phyloP scores from a whole-genome alignment of 208 protist genomes.

The Leishmania tropica region DNA sequence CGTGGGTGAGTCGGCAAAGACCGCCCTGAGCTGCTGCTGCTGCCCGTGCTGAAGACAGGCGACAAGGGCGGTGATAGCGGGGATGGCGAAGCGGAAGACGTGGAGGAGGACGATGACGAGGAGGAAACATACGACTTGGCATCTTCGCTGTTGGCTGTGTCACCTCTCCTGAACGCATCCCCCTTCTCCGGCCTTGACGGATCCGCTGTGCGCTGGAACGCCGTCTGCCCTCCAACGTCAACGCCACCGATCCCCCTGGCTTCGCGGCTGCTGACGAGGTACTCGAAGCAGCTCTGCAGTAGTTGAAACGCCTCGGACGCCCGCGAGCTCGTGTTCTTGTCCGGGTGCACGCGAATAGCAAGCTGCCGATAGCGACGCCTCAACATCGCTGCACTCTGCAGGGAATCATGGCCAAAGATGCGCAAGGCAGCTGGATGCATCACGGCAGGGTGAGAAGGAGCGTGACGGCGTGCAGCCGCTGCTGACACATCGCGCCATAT shows the following conservation, averaged over 20 bases:
- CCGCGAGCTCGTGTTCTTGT: slow-evolving; percentile 67
- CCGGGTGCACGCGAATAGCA: slow-evolving; percentile 73
- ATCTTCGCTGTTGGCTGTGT: background rate
- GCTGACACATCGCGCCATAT: slow-evolving; percentile 7
- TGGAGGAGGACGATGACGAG: background rate
- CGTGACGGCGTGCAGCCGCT: background rate
- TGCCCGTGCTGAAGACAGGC: slow-evolving; percentile 3
- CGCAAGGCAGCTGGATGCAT: background rate
- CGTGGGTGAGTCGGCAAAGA: background rate
- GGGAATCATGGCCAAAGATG: background rate
- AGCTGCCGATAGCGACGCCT: slow-evolving; percentile 71
- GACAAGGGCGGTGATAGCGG: background rate
- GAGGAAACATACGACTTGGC: background rate
- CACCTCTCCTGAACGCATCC: background rate
- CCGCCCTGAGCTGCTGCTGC: background rate
- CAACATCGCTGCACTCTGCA: slow-evolving; percentile 21
- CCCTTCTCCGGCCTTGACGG: background rate
- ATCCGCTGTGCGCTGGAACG: background rate
- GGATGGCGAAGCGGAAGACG: background rate
- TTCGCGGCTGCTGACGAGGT: background rate
- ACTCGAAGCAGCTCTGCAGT: slow-evolving; percentile 60
- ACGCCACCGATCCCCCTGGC: background rate
- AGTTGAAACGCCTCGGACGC: slow-evolving; percentile 66
- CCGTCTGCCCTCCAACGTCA: background rate
- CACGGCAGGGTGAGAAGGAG: background rate